phyloP scores from a whole-genome alignment of 139 green algal species.

The Chlamydomonas sp. region DNA sequence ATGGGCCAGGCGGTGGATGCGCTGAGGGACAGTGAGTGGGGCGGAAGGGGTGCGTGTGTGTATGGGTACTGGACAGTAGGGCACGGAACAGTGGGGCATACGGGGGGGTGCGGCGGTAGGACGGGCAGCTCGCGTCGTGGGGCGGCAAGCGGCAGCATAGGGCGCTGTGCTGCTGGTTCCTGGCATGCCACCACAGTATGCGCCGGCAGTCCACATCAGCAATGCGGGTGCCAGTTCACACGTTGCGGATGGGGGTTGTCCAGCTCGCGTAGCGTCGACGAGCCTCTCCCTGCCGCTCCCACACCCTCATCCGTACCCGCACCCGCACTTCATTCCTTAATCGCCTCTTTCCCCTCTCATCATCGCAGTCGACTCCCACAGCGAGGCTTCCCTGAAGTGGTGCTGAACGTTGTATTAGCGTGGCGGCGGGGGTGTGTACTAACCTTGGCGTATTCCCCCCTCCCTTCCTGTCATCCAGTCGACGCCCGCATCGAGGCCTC shows the following conservation, averaged over 20 bases:
- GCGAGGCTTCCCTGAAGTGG: no score
- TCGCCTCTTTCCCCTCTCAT: no score
- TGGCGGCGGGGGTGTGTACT: no score
- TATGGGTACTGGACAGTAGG: background rate
- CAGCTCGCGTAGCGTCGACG: no score
- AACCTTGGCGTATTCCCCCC: background rate
- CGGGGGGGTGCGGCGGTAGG: background rate
- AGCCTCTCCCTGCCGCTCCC: no score
- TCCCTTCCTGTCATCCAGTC: background rate
- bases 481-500: slow-evolving; percentile 21
- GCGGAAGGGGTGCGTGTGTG: background rate
- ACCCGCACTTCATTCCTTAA: no score
- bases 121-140: background rate
- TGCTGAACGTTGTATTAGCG: no score
- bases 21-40: slow-evolving; percentile 34
- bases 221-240: no score
- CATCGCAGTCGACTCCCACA: no score
- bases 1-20: slow-evolving; percentile 31
- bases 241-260: no score
- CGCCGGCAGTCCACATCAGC: no score
- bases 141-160: background rate
- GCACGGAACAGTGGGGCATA: background rate
- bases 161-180: background rate
- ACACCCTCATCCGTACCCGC: no score
- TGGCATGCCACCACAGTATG: background rate